These are phyloP conservation scores for Xylaria grammica DNA, from an alignment of 495 filamentous ascomycete species.

Conservation along the genomic window DNA sequence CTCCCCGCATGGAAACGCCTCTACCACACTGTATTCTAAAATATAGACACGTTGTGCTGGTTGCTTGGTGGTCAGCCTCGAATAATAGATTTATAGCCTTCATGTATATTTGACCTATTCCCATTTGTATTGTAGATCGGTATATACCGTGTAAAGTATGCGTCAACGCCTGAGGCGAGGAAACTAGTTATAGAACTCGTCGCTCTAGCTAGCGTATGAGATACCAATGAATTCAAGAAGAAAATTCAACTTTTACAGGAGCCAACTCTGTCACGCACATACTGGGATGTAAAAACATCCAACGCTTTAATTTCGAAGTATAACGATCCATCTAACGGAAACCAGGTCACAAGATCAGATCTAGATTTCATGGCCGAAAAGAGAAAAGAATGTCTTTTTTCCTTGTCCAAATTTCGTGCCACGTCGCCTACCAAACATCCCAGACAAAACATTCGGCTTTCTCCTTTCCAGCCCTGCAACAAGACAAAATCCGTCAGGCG, in stretches of 20 bases:
- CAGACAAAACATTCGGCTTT: not conserved
- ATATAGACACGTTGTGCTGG: not conserved
- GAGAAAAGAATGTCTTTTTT: too few relatives aligned
- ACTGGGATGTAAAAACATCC: not conserved
- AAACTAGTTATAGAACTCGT: too few relatives aligned
- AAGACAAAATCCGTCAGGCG: not conserved
- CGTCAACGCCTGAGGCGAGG: too few relatives aligned
- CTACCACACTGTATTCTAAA: slow-evolving; percentile 53
- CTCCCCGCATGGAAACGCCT: slow-evolving; percentile 60
- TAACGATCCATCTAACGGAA: too few relatives aligned
- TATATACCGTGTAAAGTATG: not conserved
- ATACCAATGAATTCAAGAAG: slow-evolving; percentile 2
- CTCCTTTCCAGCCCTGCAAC: not conserved
- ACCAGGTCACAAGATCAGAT: too few relatives aligned
- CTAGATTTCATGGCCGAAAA: too few relatives aligned
- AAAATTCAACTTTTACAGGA: too few relatives aligned
- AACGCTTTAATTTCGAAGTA: not conserved
- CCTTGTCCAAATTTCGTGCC: too few relatives aligned
- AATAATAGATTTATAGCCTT: not conserved
- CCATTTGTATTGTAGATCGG: not conserved
- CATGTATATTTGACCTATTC: not conserved
- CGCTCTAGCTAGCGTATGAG: not conserved
- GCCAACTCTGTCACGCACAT: too few relatives aligned
- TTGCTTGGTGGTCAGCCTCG: not conserved
- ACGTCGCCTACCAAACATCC: not conserved